phyloP scores from a whole-genome alignment of 495 filamentous ascomycete genomes.

The Cercophora samala region DNA sequence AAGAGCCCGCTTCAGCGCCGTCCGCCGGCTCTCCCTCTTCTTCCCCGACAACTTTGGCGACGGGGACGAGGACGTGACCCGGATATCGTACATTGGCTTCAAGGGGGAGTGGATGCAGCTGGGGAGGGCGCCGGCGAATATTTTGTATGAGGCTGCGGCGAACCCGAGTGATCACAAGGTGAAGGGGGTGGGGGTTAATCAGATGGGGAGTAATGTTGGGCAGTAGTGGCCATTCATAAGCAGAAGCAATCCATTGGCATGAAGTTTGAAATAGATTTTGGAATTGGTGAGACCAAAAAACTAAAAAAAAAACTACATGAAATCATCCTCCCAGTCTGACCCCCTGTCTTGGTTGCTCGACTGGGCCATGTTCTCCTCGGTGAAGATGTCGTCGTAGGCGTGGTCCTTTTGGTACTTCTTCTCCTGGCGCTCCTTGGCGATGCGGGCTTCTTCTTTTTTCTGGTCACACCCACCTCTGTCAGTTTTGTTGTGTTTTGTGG shows the following conservation, averaged over 20 bases:
- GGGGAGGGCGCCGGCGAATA: conserved; percentile 75
- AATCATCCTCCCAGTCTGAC: conserved; percentile 65
- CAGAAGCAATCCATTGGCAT: background rate
- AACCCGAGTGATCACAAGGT: conserved; percentile 80
- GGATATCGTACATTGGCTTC: conserved; percentile 82
- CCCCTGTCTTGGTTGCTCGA: conserved; percentile 66
- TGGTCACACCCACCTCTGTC: conserved; percentile 29
- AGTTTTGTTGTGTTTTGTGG: no score
- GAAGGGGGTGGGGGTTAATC: conserved; percentile 44
- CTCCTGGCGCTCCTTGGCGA: conserved; percentile 76
- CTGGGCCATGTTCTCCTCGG: conserved; percentile 60
- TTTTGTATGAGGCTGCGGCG: conserved; percentile 89
- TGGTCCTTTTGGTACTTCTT: conserved; percentile 92
- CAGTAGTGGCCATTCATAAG: background rate
- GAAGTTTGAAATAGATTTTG: background rate
- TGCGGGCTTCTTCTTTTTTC: conserved; percentile 74
- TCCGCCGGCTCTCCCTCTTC: conserved; percentile 73
- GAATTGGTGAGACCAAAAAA: background rate
- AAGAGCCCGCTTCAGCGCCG: conserved; percentile 82
- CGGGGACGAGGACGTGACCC: conserved; percentile 71
- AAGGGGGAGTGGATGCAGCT: conserved; percentile 87
- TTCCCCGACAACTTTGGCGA: conserved; percentile 70
- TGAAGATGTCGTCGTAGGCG: conserved; percentile 84
- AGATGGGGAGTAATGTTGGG: conserved; percentile 49
- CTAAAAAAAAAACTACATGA: conserved; percentile 53